Conservation (phyloP, 2,329 filamentous ascomycete genomes). For the Colletotrichum lupini region DNA sequence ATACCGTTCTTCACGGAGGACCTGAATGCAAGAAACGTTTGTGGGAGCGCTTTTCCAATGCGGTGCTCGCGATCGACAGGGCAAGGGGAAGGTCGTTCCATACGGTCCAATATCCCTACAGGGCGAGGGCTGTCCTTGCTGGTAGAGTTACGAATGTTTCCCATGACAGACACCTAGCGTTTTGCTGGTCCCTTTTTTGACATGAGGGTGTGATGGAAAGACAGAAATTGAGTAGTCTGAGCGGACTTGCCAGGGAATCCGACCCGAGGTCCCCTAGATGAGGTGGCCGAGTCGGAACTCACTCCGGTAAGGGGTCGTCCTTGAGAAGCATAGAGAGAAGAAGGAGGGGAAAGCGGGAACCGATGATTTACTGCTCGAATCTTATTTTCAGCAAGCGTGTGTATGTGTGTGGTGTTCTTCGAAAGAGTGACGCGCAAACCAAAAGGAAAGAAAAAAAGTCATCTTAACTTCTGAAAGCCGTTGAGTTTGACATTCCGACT, state of each 20-base stretch:
- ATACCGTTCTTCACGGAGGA: neutral
- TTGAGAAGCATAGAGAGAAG: neutral
- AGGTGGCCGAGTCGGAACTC: neutral
- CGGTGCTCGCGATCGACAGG: neutral
- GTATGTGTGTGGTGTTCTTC: neutral
- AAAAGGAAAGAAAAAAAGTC: neutral
- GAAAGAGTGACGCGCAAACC: too few relatives aligned
- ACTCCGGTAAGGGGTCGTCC: neutral
- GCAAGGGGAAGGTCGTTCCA: neutral
- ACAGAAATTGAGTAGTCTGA: neutral
- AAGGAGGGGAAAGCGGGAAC: neutral
- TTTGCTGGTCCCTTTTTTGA: conserved; percentile 22
- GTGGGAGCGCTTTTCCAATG: neutral
- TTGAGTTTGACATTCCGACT: neutral
- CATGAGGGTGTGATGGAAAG: neutral
- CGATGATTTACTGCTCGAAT: neutral
- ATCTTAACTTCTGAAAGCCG: neutral
- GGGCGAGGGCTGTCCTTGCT: neutral
- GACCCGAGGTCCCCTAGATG: neutral
- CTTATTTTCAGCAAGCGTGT: neutral
- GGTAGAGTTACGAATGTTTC: neutral
- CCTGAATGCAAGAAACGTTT: neutral
- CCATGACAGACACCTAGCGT: conserved; percentile 9
- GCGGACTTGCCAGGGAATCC: neutral
- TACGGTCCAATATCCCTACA: neutral